Evolutionary conservation across 345 rosid species (phyloP).

Genomic region (Populus deltoides): DNA sequence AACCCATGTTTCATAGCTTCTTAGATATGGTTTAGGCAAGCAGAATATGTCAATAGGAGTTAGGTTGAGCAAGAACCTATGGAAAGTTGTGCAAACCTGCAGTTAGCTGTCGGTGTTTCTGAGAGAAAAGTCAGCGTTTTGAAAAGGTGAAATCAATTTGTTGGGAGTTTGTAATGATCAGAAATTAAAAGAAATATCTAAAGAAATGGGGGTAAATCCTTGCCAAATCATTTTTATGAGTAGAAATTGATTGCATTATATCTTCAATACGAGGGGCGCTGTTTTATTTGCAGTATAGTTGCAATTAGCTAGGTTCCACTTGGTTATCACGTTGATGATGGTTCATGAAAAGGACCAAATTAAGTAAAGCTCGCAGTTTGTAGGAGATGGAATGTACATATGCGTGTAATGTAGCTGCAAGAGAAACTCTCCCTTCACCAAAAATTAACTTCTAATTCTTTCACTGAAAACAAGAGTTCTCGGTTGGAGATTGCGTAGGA

Average conservation of each 20-base stretch:
- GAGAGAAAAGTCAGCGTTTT: neutral
- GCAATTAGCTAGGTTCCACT: slow-evolving; percentile 25
- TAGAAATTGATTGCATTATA: slow-evolving; percentile 21
- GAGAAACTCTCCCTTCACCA: neutral
- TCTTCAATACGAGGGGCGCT: slow-evolving; percentile 9
- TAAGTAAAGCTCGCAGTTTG: neutral
- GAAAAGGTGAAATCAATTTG: slow-evolving; percentile 22
- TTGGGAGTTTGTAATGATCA: slow-evolving; percentile 27
- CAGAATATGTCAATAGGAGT: slow-evolving; percentile 11
- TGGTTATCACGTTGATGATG: slow-evolving; percentile 7
- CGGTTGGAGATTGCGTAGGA: neutral
- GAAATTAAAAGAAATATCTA: slow-evolving; percentile 3
- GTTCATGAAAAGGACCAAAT: slow-evolving; percentile 4
- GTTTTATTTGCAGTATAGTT: slow-evolving; percentile 26
- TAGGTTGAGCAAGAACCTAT: neutral
- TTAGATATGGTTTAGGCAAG: slow-evolving; percentile 11
- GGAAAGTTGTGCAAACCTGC: neutral
- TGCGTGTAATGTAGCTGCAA: neutral
- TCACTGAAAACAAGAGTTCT: neutral
- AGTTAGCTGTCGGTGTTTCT: neutral
- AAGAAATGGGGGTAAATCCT: slow-evolving; percentile 13
- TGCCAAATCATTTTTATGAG: neutral
- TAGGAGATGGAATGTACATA: neutral
- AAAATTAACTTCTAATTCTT: neutral
- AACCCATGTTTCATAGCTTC: slow-evolving; percentile 5